Base-by-base conservation (phyloP, 495 filamentous ascomycete genomes). In the Penicillium coprophilum region DNA sequence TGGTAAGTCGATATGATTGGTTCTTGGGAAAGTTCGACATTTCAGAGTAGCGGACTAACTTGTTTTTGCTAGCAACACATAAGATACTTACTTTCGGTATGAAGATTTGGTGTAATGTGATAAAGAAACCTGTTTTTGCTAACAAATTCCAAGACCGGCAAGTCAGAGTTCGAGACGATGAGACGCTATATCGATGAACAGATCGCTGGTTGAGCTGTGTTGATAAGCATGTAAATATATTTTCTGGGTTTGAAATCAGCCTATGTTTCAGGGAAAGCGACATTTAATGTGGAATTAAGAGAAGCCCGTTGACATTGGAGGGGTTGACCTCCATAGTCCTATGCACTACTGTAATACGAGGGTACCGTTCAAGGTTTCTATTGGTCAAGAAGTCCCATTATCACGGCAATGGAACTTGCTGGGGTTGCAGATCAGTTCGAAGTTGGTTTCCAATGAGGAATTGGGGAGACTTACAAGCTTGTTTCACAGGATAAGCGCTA, bases 101-200 rank as follows among this genome's bases (percentile, higher is more conserved):
- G 71, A 8, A 32, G 12, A 13, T 36, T 15, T 10, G 6, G 1
- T 21, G 9, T 13, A 41, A 15, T 38, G 10, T 17, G 2, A n/a
- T 6, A 21, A 23, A 7, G n/a, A n/a, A n/a, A n/a, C n/a, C n/a
- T n/a, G 28, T 21, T 28, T 21, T 50, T 63, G 64, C 50, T 19
- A 15, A 47, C 5, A 1, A 6, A 23, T 2, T 48, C 50, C 13
- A n/a, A 77, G 74, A 76, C 79, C 4, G 84, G 83, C 3, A 85
- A 84, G 66, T 70, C 83, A 10, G 80, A 87, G 59, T 85, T 85
- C 53, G 80, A 85, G 52, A 77, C 68, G 34, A 82, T 87, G 82
- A 78, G 70, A 53, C 67, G 79, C 30, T 81, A 82, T 63, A 71
- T 84, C 32, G 78, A 82, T 50, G 77, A 82, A 58, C 74, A 74